phyloP scores from a whole-genome alignment of 129 eudicot genomes.

The Calendula officinalis region DNA sequence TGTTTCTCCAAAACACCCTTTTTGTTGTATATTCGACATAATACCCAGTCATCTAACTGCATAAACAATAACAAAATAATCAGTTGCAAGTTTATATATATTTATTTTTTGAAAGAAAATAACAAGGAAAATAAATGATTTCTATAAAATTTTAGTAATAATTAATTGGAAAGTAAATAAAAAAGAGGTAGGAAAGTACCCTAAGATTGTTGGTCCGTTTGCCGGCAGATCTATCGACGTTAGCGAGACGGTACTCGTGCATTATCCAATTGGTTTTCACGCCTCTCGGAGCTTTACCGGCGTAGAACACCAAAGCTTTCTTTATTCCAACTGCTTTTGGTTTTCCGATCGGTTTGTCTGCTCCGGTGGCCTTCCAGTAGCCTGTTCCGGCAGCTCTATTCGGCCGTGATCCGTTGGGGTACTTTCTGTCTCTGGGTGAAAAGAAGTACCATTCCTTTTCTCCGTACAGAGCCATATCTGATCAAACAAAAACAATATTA shows the following conservation, averaged over 20 bases:
- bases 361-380: constrained; percentile 79
- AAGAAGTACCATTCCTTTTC: constrained; percentile 78
- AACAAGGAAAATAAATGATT: no score
- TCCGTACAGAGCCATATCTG: constrained; percentile 58
- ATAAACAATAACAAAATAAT: constrained; percentile 7
- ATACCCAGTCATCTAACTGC: constrained; percentile 72
- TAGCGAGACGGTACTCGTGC: constrained; percentile 71
- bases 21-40: constrained; percentile 72
- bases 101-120: neutral
- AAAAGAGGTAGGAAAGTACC: constrained; percentile 27
- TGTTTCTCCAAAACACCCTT: constrained; percentile 58
- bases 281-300: constrained; percentile 68
- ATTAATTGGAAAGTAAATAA: neutral
- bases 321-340: constrained; percentile 63
- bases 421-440: constrained; percentile 64
- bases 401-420: constrained; percentile 71
- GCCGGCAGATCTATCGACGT: constrained; percentile 64
- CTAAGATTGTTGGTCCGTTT: constrained; percentile 48
- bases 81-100: neutral
- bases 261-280: constrained; percentile 73
- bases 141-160: no score
- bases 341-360: constrained; percentile 63
- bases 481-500: constrained; percentile 12
- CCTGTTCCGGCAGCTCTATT: constrained; percentile 71
- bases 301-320: constrained; percentile 67